Base-by-base conservation (phyloP, 768 basidiomycete genomes). In the Agaricus subrufescens region DNA sequence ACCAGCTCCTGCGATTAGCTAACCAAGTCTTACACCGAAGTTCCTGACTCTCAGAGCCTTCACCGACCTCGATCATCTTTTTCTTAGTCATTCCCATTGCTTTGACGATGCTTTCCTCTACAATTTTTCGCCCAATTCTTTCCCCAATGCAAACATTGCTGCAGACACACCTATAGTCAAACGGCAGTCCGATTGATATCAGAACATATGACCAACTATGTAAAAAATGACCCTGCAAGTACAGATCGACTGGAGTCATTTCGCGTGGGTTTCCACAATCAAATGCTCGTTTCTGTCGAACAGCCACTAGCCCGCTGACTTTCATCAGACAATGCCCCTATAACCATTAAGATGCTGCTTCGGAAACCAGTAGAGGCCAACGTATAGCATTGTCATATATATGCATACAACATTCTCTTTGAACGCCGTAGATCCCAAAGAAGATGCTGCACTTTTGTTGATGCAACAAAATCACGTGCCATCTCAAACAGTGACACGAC, bases 131-230 rank as follows among this genome's bases (percentile, higher is more conserved):
- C 19, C 84, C 87, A 65, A 72, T 90, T 29, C 77, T 89, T 52
- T 82, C 81, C 7, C 77, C 84, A 3, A 70, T 84, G 58, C 84
- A 82, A 62, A 85, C 85, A 57, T 69, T 78, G 3, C 66, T 75
- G 54, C 81, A 79, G 66, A 69, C 74, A 12, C 73, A 75, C 70
- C 19, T 65, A 77, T 11, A 74, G 76, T 25, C 81, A 82, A 50
- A 74, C 87, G 14, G 72, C 87, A 29, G 81, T 90, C 57, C 88
- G 93, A 54, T 81, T 92, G 60, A 73, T 94, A 43, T 87, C 91
- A 3, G 86, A 91, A 60, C 73, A 80, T 30, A 70, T 89, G 25
- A 66, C 76, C 43, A 74, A 77, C 9, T 71, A 73, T 15, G 71
- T 78, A 15, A 73, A 77, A 45, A 73, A 76, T 38, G 72, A 82